Evolutionary conservation across 2,329 filamentous ascomycete species (phyloP).

Genomic region (Ophiostoma populinum): DNA sequence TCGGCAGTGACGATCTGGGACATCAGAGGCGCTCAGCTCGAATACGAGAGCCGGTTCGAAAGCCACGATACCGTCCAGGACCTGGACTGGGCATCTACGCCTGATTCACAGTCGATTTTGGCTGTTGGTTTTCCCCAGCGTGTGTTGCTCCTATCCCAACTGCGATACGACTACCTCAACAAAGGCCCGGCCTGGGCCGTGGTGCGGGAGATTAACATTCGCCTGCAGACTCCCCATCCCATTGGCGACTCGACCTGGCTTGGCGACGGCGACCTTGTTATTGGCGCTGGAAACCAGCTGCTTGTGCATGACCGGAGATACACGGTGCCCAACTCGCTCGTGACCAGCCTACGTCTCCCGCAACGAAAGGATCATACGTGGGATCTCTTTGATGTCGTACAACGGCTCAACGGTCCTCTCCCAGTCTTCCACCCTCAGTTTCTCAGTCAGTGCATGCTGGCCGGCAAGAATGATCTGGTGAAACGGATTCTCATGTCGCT

Average conservation of each 20-base stretch:
- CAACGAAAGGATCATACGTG: slow-evolving; percentile 32
- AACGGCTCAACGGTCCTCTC: slow-evolving; percentile 69
- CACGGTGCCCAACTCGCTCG: slow-evolving; percentile 40
- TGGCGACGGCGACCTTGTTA: slow-evolving; percentile 64
- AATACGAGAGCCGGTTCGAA: slow-evolving; percentile 62
- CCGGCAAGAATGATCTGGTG: slow-evolving; percentile 57
- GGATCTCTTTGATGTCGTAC: slow-evolving; percentile 68
- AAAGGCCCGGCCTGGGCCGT: slow-evolving; percentile 79
- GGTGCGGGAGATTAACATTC: slow-evolving; percentile 65
- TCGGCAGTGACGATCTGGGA: slow-evolving; percentile 84
- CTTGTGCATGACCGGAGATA: slow-evolving; percentile 71
- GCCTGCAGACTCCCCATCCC: slow-evolving; percentile 69
- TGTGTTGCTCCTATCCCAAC: slow-evolving; percentile 66
- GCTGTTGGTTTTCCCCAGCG: slow-evolving; percentile 86
- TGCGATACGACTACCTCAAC: slow-evolving; percentile 83
- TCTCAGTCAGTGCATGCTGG: slow-evolving; percentile 68
- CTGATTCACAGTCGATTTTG: slow-evolving; percentile 73
- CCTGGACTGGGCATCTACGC: slow-evolving; percentile 86
- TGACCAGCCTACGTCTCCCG: slow-evolving; percentile 32
- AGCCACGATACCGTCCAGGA: slow-evolving; percentile 62
- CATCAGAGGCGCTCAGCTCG: slow-evolving; percentile 60
- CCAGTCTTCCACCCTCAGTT: slow-evolving; percentile 89
- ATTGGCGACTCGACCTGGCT: slow-evolving; percentile 92
- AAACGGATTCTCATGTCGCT: slow-evolving; percentile 56
- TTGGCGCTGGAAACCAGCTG: slow-evolving; percentile 81